Base-by-base conservation (phyloP, 2,329 filamentous ascomycete genomes). In the Sarocladium strictum region DNA sequence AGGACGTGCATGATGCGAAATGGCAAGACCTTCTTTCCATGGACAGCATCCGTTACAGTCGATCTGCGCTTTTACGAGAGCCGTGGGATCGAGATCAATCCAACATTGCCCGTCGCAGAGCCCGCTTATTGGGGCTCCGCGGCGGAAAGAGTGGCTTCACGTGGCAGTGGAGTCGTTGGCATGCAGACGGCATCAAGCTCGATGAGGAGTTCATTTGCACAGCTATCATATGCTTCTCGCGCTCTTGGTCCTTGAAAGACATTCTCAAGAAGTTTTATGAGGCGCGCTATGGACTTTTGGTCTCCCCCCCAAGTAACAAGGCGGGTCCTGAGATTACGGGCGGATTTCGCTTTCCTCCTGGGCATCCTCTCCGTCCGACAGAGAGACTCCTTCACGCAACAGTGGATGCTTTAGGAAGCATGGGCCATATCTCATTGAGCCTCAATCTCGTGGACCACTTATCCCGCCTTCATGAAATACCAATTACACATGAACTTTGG, bases 321-420 rank as follows among this genome's bases (percentile, higher is more conserved):
- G 54, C 61, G n/a, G 40, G 11, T 5, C 24, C 59, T 1, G 58
- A 63, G 0, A 57, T 74, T 38, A 58, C 55, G 1, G 71, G 65
- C 15, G 69, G 72, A n/a, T 71, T 64, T 27, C 61, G 63, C 1
- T 76, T 80, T 41, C 64, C 72, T 1, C 62, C 60, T 1, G 72
- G 75, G 26, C 80, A 1, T 77, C 80, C 7, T 66, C 86, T 29
- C 71, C 74, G 52, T 89, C 89, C 2, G 27, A 82, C 79, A 0
- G 58, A 66, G 7, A 71, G 73, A 2, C 73, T 92, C 0, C 74
- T 93, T 21, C 74, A 80, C 54, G 79, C 85, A 9, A 70, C 92
- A n/a, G 85, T 86, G 5, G 84, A 90, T 63, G 73, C 76, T 1
- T 88, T 86, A 58, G 80, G 86, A n/a, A 77, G 76, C 57, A 89